Evolutionary conservation across 179 eudicot species (phyloP).

Genomic region (Beta macrorhiza): DNA sequence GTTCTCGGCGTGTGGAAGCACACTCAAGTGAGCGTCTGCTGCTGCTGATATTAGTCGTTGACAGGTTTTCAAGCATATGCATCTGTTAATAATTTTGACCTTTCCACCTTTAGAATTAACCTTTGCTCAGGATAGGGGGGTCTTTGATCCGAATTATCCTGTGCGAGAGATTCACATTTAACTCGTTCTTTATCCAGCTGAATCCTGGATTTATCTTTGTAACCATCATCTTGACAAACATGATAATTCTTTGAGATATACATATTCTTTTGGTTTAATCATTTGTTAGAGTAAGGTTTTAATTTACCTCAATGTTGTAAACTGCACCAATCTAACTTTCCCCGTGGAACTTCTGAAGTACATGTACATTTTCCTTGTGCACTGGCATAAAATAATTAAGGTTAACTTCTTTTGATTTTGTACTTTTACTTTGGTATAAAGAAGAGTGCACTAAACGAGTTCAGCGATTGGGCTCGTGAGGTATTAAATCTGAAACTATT

Average conservation of each 20-base stretch:
- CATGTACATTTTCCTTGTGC: neutral
- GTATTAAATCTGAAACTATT: no score
- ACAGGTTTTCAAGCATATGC: slow-evolving; percentile 25
- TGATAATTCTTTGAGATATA: slow-evolving; percentile 28
- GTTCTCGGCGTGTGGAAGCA: neutral
- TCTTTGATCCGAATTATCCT: slow-evolving; percentile 12
- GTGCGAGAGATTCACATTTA: slow-evolving; percentile 1
- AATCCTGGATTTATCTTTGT: slow-evolving; percentile 34
- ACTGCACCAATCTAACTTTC: neutral
- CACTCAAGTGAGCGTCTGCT: slow-evolving; percentile 1
- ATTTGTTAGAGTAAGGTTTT: neutral
- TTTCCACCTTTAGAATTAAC: slow-evolving; percentile 21
- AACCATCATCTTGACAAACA: slow-evolving; percentile 29
- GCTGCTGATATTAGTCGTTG: slow-evolving; percentile 23
- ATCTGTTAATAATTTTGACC: slow-evolving; percentile 35
- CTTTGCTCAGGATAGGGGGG: slow-evolving; percentile 21
- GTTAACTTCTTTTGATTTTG: neutral
- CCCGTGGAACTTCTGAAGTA: neutral
- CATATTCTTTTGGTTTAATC: slow-evolving; percentile 26
- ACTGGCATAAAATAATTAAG: no score
- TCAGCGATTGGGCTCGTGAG: no score
- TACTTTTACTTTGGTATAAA: neutral
- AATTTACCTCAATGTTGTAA: slow-evolving; percentile 10
- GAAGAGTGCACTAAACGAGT: neutral
- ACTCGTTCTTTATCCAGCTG: slow-evolving; percentile 23